Percentiles rank a stretch among this genome's conserved stretches.
phyloP scores from a whole-genome alignment of 345 rosid genomes.

The Conringia planisiliqua region DNA sequence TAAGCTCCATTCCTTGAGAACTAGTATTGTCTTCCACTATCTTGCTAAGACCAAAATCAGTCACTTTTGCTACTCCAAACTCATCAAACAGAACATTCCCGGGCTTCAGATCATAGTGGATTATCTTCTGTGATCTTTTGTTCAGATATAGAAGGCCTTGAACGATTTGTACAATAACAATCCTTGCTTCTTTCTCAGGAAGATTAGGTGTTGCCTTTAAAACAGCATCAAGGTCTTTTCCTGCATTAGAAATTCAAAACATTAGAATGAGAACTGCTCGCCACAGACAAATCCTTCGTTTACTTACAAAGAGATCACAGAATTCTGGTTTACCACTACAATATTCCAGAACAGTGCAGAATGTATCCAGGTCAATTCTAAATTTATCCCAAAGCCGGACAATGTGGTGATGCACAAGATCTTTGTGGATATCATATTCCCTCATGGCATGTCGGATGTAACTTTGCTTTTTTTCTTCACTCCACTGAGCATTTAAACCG shows the following conservation, averaged over 20 bases:
- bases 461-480: constrained; percentile 99
- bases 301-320: background rate
- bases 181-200: constrained; percentile 95
- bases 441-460: constrained; percentile 94
- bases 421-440: constrained; percentile 95
- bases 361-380: constrained; percentile 91
- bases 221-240: constrained; percentile 98
- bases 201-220: constrained; percentile 90
- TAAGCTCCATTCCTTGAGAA: constrained; percentile 98
- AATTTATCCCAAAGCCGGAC: constrained; percentile 99
- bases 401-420: constrained; percentile 93
- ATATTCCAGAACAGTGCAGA: constrained; percentile 96
- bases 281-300: background rate
- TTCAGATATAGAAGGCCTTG: constrained; percentile 96
- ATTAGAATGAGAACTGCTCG: constrained; percentile 10
- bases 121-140: constrained; percentile 80
- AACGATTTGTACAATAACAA: constrained; percentile 87
- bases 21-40: constrained; percentile 93
- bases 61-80: constrained; percentile 92
- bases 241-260: constrained; percentile 39
- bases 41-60: constrained; percentile 99
- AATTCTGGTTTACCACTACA: constrained; percentile 66
- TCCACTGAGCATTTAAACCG: constrained; percentile 98
- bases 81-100: constrained; percentile 98
- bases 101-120: constrained; percentile 98